A percentile compares a stretch with the other conserved stretches of the same genome.
Evolutionary conservation across 2,329 filamentous ascomycete species (phyloP).

Genomic region (Leptographium radiaticola): DNA sequence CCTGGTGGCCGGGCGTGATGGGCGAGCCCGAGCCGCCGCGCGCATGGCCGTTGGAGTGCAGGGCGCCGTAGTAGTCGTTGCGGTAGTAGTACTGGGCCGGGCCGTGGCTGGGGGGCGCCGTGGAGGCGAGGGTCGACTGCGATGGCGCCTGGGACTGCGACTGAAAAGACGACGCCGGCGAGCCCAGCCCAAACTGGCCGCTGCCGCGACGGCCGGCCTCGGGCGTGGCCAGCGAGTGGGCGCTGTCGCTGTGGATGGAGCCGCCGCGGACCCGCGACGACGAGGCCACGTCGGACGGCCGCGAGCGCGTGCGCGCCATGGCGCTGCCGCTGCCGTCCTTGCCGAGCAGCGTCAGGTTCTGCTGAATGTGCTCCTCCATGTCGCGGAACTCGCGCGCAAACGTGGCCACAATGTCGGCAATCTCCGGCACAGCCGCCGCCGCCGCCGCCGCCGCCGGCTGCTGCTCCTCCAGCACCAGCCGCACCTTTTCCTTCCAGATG

Average conservation of each 20-base stretch:
- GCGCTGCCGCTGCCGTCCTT: conserved; percentile 37
- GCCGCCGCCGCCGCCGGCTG: conserved; percentile 18
- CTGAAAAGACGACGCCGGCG: conserved; percentile 25
- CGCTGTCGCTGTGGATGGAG: conserved; percentile 49
- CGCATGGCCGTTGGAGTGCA: conserved; percentile 19
- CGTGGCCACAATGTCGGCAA: conserved; percentile 60
- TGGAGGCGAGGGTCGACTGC: not conserved
- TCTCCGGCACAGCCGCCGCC: conserved; percentile 45
- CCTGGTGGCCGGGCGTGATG: conserved; percentile 36
- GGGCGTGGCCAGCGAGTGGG: conserved; percentile 49
- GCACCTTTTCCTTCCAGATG: conserved; percentile 74
- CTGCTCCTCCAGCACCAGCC: conserved; percentile 52
- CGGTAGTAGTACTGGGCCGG: conserved; percentile 32
- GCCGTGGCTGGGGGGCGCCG: not conserved
- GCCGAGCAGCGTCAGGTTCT: conserved; percentile 59
- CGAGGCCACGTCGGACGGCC: conserved; percentile 32
- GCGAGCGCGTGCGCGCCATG: conserved; percentile 33
- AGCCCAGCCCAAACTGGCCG: conserved; percentile 45
- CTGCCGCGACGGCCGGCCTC: conserved; percentile 55
- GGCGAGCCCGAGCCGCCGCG: conserved; percentile 34
- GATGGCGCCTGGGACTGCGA: not conserved
- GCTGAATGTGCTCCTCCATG: conserved; percentile 55
- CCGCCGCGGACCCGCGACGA: conserved; percentile 42
- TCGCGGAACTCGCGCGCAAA: conserved; percentile 72
- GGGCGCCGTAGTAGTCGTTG: conserved; percentile 32